Base-by-base conservation (phyloP, 306 rosid genomes). In the Sophora flavescens region DNA sequence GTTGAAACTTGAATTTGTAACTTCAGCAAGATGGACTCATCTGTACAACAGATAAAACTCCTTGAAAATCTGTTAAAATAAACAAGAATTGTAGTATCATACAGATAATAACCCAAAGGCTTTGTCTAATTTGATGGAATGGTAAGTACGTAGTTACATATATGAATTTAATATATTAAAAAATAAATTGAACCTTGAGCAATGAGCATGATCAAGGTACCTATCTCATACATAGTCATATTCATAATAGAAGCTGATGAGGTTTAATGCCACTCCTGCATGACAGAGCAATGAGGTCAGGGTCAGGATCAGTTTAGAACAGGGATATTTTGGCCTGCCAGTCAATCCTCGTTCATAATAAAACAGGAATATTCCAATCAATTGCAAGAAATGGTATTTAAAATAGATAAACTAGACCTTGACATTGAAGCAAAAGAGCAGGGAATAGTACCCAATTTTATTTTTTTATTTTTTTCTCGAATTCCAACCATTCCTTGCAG, bases 381-480 rank as follows among this genome's bases (percentile, higher is more conserved):
- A 36, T 11, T 3, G 2, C 70, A 74, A 77, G 75, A 74, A 75
- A 77, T n/a, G 72, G 7, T 44, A 28, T 57, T 63, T n/a, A 42
- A 70, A 35, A 75, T 15, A 72, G 63, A 62, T 72, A 71, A 58
- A 52, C 54, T 36, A 81, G 73, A 76, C 59, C 80, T 83, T 69
- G 65, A 66, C 62, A 60, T 78, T 53, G 70, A 72, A 84, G 73
- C 77, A 72, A 42, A 77, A 30, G 68, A 82, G 68, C 44, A 54
- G 81, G 69, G 78, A 78, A 86, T 81, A 86, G 86, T 83, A 52
- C 81, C 74, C 69, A 44, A 33, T 68, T 89, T 87, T 86, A 91
- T 86, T 93, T 87, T 68, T 89, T 87, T 87, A n/a, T n/a, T 92
- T 86, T 90, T 87, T 70, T 83, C 89, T 81, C 88, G 78, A 58